phyloP scores from a whole-genome alignment of 2,329 filamentous ascomycete species.

The Cladobotryum protrusum region DNA sequence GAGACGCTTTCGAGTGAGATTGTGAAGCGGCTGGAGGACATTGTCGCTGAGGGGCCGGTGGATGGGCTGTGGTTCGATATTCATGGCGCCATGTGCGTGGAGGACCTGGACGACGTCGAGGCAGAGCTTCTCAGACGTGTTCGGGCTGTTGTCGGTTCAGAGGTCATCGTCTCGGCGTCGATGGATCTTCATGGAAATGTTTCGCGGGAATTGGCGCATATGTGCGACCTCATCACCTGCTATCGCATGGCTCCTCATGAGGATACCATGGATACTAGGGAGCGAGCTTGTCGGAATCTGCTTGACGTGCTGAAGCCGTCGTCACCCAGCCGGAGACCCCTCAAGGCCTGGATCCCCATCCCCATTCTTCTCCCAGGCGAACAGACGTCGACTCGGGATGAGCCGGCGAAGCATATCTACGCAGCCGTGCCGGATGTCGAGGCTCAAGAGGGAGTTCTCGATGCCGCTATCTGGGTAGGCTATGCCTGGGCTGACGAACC shows the following conservation, averaged over 20 bases:
- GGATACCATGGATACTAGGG: constrained; percentile 43
- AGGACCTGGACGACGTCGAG: constrained; percentile 42
- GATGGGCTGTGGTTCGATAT: constrained; percentile 52
- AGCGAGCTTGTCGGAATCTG: constrained; percentile 44
- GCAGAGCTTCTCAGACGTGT: constrained; percentile 41
- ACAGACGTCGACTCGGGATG: constrained; percentile 48
- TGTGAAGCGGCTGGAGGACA: constrained; percentile 29
- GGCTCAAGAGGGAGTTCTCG: constrained; percentile 34
- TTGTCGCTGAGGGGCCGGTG: constrained; percentile 28
- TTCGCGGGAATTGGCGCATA: constrained; percentile 40
- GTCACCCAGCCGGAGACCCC: constrained; percentile 27
- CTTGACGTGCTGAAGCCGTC: constrained; percentile 30
- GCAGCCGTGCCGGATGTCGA: constrained; percentile 40
- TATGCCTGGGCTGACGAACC: constrained; percentile 52
- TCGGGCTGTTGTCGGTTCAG: constrained; percentile 37
- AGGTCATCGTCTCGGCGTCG: constrained; percentile 44
- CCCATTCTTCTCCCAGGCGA: constrained; percentile 48
- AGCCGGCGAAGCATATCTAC: constrained; percentile 47
- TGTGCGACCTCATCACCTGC: constrained; percentile 46
- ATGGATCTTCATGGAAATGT: constrained; percentile 54
- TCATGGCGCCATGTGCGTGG: constrained; percentile 50
- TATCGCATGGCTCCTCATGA: constrained; percentile 48
- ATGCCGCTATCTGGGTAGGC: constrained; percentile 50
- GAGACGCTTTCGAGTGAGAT: constrained; percentile 39
- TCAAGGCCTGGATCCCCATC: constrained; percentile 48